phyloP scores from a whole-genome alignment of 371 early-diverging fungal species.

The Mucor racemosus region DNA sequence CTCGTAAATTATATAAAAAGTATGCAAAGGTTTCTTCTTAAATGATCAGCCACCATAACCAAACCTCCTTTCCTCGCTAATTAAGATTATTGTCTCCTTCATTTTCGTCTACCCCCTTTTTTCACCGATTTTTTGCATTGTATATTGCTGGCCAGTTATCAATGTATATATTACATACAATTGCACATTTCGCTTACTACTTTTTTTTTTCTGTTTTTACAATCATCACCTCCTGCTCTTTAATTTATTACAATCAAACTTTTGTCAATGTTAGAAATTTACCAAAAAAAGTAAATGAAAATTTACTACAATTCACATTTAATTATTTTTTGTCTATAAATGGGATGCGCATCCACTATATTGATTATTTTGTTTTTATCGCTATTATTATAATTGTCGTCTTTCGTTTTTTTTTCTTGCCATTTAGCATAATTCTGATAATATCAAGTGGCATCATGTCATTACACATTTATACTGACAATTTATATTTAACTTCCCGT shows the following conservation, averaged over 20 bases:
- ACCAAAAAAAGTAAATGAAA: background rate
- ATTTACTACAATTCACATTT: background rate
- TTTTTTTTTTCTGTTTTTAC: background rate
- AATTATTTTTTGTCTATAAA: background rate
- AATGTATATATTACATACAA: background rate
- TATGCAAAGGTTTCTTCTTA: constrained; percentile 20
- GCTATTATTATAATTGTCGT: too few species aligned
- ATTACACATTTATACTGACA: too few species aligned
- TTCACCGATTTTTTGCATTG: background rate
- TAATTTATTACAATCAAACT: background rate
- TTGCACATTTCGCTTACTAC: background rate
- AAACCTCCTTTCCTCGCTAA: background rate
- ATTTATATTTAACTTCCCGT: too few species aligned
- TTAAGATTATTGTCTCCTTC: background rate
- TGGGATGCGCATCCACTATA: background rate
- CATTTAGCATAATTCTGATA: too few species aligned
- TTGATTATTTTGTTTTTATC: too few species aligned
- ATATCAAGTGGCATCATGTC: too few species aligned
- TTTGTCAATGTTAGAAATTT: background rate
- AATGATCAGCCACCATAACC: background rate
- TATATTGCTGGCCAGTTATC: background rate
- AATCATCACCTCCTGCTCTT: background rate
- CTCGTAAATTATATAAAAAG: constrained; percentile 19
- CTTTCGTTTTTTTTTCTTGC: too few species aligned
- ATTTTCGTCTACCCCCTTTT: background rate